phyloP scores from a whole-genome alignment of 208 protist species.

The Wallacemonas sp. region DNA sequence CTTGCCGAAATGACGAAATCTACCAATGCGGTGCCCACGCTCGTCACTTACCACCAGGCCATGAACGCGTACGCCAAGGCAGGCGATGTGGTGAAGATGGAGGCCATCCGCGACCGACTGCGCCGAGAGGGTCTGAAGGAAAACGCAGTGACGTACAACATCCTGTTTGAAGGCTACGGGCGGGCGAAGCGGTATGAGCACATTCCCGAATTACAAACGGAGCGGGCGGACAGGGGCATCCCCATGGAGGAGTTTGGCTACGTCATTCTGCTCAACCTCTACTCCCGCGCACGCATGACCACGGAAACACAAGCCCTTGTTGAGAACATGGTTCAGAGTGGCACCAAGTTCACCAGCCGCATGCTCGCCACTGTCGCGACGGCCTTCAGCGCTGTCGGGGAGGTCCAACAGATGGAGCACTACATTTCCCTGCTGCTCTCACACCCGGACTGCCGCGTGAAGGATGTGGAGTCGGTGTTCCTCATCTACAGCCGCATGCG shows the following conservation, averaged over 20 bases:
- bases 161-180: conserved; percentile 89
- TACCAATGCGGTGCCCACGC: conserved; percentile 79
- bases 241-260: conserved; percentile 89
- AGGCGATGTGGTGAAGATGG: conserved; percentile 88
- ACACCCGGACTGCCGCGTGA: conserved; percentile 68
- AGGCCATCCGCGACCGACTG: conserved; percentile 63
- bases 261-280: conserved; percentile 82
- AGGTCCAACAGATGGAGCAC: conserved; percentile 74
- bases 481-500: conserved; percentile 79
- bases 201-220: conserved; percentile 74
- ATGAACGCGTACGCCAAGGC: conserved; percentile 92
- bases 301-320: conserved; percentile 72
- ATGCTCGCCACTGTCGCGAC: conserved; percentile 77
- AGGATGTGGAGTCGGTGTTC: conserved; percentile 85
- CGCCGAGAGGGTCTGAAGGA: conserved; percentile 68
- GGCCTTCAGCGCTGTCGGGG: conserved; percentile 68
- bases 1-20: conserved; percentile 88
- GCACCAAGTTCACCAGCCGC: conserved; percentile 64
- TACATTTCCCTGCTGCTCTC: conserved; percentile 74
- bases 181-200: conserved; percentile 85
- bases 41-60: conserved; percentile 89
- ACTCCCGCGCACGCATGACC: conserved; percentile 69
- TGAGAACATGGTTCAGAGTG: conserved; percentile 70
- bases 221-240: conserved; percentile 72
- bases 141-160: conserved; percentile 90